These are phyloP conservation scores for Saturnispora dispora DNA, from an alignment of 805 yeast genomes.

Conservation along the genomic window DNA sequence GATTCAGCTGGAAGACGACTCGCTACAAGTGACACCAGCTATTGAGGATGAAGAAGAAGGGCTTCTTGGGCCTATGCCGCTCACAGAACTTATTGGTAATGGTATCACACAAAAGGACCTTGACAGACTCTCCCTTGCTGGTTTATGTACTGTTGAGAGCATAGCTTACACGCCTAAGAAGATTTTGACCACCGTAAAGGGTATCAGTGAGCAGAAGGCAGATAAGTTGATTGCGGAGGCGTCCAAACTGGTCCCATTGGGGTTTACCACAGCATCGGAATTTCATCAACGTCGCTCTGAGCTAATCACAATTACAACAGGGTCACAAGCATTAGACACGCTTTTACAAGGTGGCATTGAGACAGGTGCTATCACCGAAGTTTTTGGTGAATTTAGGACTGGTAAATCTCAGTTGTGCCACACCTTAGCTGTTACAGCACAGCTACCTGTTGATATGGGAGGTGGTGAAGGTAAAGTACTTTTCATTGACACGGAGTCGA, in stretches of 20 bases:
- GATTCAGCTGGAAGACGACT: background rate
- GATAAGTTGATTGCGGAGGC: conserved; percentile 79
- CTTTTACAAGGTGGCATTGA: conserved; percentile 94
- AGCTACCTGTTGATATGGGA: conserved; percentile 90
- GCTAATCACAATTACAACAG: conserved; percentile 88
- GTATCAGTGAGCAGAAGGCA: conserved; percentile 93
- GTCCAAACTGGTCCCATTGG: conserved; percentile 81
- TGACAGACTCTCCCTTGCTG: conserved; percentile 70
- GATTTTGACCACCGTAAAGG: conserved; percentile 66
- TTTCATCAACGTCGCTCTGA: conserved; percentile 85
- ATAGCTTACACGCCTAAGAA: conserved; percentile 91
- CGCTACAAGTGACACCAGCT: background rate
- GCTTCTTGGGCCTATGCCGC: conserved; percentile 44
- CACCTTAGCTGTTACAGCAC: conserved; percentile 94
- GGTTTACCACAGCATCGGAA: conserved; percentile 95
- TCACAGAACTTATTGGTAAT: conserved; percentile 56
- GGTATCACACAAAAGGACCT: conserved; percentile 79
- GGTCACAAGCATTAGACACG: conserved; percentile 89
- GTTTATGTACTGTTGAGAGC: conserved; percentile 83
- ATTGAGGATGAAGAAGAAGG: conserved; percentile 41
- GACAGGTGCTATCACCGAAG: conserved; percentile 93
- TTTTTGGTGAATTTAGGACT: conserved; percentile 95
- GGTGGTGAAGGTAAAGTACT: conserved; percentile 98
- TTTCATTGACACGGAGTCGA: conserved; percentile 94
- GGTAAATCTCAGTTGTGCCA: conserved; percentile 97